Percentiles rank a stretch among this genome's conserved stretches.
Conservation (phyloP, 1,284 basidiomycete genomes). For the Coniferiporia weirii region DNA sequence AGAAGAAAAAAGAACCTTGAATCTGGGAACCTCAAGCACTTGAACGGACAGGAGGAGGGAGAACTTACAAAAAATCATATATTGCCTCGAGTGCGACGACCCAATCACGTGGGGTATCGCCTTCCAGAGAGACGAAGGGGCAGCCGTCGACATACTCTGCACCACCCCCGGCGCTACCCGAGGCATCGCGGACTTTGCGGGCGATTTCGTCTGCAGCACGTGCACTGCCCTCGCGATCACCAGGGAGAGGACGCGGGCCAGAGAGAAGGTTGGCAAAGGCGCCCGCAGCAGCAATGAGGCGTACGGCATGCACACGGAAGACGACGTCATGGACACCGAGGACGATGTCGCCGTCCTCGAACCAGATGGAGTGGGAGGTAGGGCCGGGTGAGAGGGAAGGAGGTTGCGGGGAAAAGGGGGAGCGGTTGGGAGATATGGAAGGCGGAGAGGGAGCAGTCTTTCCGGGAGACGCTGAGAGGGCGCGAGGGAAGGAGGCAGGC, state of each 20-base stretch:
- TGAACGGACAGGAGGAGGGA: not conserved
- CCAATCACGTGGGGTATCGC: conserved; percentile 30
- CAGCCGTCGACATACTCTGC: conserved; percentile 29
- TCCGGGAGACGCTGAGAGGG: not conserved
- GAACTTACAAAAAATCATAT: conserved; percentile 30
- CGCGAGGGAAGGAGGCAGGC: not conserved
- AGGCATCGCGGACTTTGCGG: not conserved
- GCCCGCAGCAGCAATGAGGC: conserved; percentile 17
- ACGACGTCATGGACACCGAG: conserved; percentile 22
- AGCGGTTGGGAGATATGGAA: not conserved
- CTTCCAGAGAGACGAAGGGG: conserved; percentile 26
- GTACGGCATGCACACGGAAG: conserved; percentile 29
- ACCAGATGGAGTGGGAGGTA: conserved; percentile 22
- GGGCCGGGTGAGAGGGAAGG: not conserved
- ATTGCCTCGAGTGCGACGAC: conserved; percentile 28
- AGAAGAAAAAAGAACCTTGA: not conserved
- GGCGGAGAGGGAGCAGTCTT: not conserved
- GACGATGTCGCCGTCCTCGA: conserved; percentile 29
- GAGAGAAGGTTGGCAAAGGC: conserved; percentile 7
- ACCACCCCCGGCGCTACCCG: conserved; percentile 16
- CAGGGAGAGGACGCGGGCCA: not conserved
- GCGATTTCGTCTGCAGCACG: conserved; percentile 8
- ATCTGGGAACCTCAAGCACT: not conserved
- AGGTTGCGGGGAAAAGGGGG: not conserved
- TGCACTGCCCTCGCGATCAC: conserved; percentile 1